Base-by-base conservation (phyloP, 257 asterid genomes). In the Solanum virginianum region DNA sequence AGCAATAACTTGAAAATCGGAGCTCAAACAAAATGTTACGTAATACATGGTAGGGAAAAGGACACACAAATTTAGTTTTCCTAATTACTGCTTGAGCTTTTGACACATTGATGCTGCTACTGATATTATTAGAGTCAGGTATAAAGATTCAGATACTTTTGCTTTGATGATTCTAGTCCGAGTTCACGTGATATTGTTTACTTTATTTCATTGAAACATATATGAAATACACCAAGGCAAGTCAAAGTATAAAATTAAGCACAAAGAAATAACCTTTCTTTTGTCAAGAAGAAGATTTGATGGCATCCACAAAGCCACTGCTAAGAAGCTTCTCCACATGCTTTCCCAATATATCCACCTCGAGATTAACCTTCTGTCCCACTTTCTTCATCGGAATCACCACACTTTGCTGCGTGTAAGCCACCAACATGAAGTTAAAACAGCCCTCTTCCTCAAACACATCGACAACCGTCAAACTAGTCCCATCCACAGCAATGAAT, bases 331-430 rank as follows among this genome's bases (percentile, higher is more conserved):
- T 91, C 89, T 95, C 98, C 49, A 93, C 98, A 88, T 95, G 93
- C 80, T 95, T 95, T 69, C 99, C 99, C 93, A 95, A 63, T 53
- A 95, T 92, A 91, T 94, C 97, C 83, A 94, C 99, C 92, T 95
- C 99, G 87, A 95, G 85, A 87, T 95, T 95, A 87, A 95, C 97
- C 92, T 91, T 94, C 88, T 93, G 92, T 83, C 98, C 97, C 29
- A 94, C 92, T 88, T 90, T 90, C 92, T 95, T 95, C 88, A 88
- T 74, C 4, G 99, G 93, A 45, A 95, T 91, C 86, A 95, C 98
- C 47, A 94, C 89, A 4, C 92, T 91, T 85, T 90, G 89, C 82
- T 95, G 98, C 17, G 99, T 93, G 83, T 95, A 94, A 0, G 90
- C 92, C 84, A 95, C 98, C 90, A 95, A 43, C 98, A 95, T 92